Base-by-base conservation (phyloP, 2,329 filamentous ascomycete species). In the Metarhizium humberi region DNA sequence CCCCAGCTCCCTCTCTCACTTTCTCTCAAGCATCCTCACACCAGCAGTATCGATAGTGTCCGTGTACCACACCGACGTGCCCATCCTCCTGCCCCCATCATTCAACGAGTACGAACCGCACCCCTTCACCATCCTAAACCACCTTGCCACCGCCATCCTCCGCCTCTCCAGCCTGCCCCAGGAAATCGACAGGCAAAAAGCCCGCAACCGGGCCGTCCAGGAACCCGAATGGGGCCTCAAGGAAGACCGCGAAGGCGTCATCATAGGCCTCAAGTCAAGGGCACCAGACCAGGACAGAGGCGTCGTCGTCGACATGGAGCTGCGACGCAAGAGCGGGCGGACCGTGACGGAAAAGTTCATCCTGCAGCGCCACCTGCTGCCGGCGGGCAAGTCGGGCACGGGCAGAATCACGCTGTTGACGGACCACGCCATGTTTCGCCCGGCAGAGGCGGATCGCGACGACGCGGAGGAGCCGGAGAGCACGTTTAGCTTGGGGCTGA, bases 81-180 rank as follows among this genome's bases (percentile, higher is more conserved):
- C 90, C 1, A 70, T 83, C 30, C 62, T 74, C 54, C 70, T 79
- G 70, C 69, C 67, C 34, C 70, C 56, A 40, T 66, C 68, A 7
- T 70, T 68, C 53, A 73, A 69, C 61, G 76, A 80, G 64, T 85
- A 89, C 70, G 74, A 81, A 18, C 90, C 91, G 1, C 73, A 82
- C 32, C 84, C 90, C 0, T 76, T 95, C 13, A 84, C 84, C 1
- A 74, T 91, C 1, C 77, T 97, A 25, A 81, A 79, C 49, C 95
- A 95, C 70, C 84, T 96, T 56, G 89, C 92, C n/a, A 99, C 94
- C 3, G 86, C 90, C 3, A 81, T 97, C 53, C 78, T 97, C 57
- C 84, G 81, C 4, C 77, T 88, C 0, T 84, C 86, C 43, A 88
- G 84, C 14, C 78, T 96, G 43, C 74, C 82, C 7, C 90, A 96